Conservation (phyloP, 805 yeast species). For the Cyberlindnera mrakii region DNA sequence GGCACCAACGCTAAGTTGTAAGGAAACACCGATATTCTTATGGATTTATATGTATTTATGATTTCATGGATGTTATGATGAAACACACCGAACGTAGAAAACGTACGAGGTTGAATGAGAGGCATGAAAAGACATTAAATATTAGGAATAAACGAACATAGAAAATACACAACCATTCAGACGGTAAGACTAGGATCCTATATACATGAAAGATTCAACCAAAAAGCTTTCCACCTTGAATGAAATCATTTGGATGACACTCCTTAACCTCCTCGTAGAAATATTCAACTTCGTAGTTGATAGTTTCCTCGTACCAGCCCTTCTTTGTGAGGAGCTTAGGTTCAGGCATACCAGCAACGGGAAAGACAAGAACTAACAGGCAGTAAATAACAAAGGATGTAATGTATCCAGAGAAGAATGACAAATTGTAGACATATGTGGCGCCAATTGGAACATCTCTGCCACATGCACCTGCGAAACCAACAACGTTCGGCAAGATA, state of each 20-base stretch:
- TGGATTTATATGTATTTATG: no score
- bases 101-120: no score
- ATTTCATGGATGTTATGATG: no score
- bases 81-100: no score
- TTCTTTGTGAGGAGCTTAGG: constrained; percentile 35
- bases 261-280: constrained; percentile 12
- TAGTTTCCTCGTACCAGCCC: constrained; percentile 39
- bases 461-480: constrained; percentile 80
- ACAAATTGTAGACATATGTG: constrained; percentile 61
- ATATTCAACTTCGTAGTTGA: constrained; percentile 9
- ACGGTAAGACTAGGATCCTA: not conserved
- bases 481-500: constrained; percentile 77
- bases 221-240: constrained; percentile 6
- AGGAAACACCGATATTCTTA: not conserved
- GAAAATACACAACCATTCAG: not conserved
- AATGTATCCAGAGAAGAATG: constrained; percentile 72
- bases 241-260: constrained; percentile 16
- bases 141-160: not conserved
- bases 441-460: constrained; percentile 80
- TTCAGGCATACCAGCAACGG: constrained; percentile 42
- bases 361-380: constrained; percentile 44
- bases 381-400: constrained; percentile 52
- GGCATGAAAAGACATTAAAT: no score
- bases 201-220: not conserved
- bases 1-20: constrained; percentile 14